Evolutionary conservation across 208 protist species (phyloP).

Genomic region (Leishmania tarentolae): DNA sequence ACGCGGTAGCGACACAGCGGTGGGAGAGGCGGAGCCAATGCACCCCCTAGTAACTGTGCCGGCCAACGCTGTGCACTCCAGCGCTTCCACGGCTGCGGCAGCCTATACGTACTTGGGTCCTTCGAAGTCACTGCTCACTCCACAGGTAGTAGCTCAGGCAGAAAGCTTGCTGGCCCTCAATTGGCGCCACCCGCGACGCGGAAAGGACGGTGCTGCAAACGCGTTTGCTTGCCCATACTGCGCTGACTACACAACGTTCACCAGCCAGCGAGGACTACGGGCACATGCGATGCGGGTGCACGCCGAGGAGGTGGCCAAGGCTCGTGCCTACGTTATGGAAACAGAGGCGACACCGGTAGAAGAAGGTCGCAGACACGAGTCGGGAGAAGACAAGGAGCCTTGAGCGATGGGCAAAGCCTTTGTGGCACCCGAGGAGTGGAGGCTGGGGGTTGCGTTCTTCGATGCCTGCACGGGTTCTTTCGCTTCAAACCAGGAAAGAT

Average conservation of each 20-base stretch:
- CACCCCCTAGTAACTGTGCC: not conserved
- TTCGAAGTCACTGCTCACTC: constrained; percentile 8
- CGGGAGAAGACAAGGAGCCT: not conserved
- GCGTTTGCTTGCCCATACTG: constrained; percentile 53
- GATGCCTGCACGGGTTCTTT: not conserved
- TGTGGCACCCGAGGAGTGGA: not conserved
- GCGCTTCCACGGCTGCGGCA: not conserved
- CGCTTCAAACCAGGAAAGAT: not conserved
- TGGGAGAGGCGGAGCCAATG: not conserved
- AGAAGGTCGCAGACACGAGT: not conserved
- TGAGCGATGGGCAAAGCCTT: not conserved
- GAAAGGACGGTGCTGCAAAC: not conserved
- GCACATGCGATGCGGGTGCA: constrained; percentile 50
- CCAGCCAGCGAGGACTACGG: constrained; percentile 36
- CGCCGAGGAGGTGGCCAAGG: constrained; percentile 23
- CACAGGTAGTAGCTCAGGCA: constrained; percentile 21
- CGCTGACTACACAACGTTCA: constrained; percentile 42
- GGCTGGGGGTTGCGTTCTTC: not conserved
- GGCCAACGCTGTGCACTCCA: not conserved
- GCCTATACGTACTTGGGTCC: not conserved
- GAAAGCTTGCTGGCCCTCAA: constrained; percentile 10
- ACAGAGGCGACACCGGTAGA: not conserved
- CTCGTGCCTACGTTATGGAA: not conserved
- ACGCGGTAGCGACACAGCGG: not conserved
- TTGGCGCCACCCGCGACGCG: not conserved